A percentile compares a stretch with the other conserved stretches of the same genome.
Evolutionary conservation across 495 filamentous ascomycete genomes (phyloP).

Genomic region (Ascodesmis nigricans): DNA sequence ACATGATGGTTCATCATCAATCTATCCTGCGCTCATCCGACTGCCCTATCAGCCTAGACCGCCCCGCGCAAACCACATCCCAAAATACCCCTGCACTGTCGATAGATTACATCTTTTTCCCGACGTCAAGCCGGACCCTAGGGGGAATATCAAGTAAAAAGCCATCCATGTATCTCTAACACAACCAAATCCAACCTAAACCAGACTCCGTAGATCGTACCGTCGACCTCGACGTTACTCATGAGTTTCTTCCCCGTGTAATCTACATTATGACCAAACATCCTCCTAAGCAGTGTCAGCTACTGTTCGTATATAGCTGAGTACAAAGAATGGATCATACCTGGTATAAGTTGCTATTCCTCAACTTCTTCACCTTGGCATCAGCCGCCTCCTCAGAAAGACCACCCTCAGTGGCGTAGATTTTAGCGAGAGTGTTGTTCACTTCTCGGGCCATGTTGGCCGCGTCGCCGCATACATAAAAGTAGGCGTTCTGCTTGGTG

Average conservation of each 20-base stretch:
- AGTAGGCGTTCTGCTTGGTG: constrained; percentile 64
- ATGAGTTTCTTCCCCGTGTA: constrained; percentile 5
- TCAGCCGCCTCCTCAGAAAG: constrained; percentile 68
- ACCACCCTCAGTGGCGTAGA: constrained; percentile 61
- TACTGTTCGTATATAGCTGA: constrained; percentile 1
- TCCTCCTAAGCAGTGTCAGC: constrained; percentile 35
- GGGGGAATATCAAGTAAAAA: too few relatives aligned
- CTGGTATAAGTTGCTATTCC: constrained; percentile 84
- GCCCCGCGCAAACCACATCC: too few relatives aligned
- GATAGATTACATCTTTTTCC: too few relatives aligned
- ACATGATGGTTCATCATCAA: too few relatives aligned
- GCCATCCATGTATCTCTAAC: too few relatives aligned
- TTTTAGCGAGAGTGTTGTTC: constrained; percentile 60
- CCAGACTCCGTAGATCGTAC: too few relatives aligned
- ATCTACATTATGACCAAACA: constrained; percentile 72
- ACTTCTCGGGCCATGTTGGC: constrained; percentile 98
- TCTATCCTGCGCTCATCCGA: too few relatives aligned
- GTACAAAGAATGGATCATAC: constrained; percentile 22
- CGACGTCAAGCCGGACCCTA: too few relatives aligned
- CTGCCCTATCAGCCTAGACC: too few relatives aligned
- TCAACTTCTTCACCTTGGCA: constrained; percentile 90
- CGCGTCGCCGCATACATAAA: constrained; percentile 97
- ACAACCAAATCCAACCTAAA: too few relatives aligned
- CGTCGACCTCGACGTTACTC: too few relatives aligned
- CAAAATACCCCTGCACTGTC: too few relatives aligned